Conservation (phyloP, 176 grass and related monocot species). For the Echinochloa phyllopogon region DNA sequence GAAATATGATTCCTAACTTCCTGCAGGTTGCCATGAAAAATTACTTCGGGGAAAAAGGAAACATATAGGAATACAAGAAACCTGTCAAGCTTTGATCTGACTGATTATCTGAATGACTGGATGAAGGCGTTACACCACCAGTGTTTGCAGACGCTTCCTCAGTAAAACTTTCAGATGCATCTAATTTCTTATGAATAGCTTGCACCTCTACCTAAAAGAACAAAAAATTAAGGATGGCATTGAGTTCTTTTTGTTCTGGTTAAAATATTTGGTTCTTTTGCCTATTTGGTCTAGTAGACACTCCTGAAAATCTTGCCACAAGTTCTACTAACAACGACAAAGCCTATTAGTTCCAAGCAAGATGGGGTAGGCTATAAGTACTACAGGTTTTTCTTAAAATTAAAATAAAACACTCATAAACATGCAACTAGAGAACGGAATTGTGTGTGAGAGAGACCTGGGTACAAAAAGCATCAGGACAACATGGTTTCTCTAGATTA, state of each 20-base stretch:
- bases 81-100: constrained; percentile 45
- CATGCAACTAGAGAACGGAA: constrained; percentile 9
- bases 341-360: neutral
- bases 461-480: constrained; percentile 8
- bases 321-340: neutral
- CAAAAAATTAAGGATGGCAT: neutral
- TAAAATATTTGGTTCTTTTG: neutral
- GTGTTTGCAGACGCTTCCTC: constrained; percentile 8
- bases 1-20: constrained; percentile 28
- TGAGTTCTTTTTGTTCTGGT: neutral
- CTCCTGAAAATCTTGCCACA: neutral
- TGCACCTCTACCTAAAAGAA: constrained; percentile 45
- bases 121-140: constrained; percentile 20
- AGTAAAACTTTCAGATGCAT: constrained; percentile 28
- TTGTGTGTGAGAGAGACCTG: neutral
- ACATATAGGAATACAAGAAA: constrained; percentile 24
- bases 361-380: neutral
- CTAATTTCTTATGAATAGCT: constrained; percentile 11
- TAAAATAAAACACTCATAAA: neutral
- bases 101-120: constrained; percentile 25
- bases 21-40: neutral
- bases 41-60: constrained; percentile 17
- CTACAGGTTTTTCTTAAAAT: neutral
- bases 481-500: constrained; percentile 35
- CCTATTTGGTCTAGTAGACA: neutral